phyloP scores from a whole-genome alignment of 352 stramenopile species.

The Phytopythium delawarense region DNA sequence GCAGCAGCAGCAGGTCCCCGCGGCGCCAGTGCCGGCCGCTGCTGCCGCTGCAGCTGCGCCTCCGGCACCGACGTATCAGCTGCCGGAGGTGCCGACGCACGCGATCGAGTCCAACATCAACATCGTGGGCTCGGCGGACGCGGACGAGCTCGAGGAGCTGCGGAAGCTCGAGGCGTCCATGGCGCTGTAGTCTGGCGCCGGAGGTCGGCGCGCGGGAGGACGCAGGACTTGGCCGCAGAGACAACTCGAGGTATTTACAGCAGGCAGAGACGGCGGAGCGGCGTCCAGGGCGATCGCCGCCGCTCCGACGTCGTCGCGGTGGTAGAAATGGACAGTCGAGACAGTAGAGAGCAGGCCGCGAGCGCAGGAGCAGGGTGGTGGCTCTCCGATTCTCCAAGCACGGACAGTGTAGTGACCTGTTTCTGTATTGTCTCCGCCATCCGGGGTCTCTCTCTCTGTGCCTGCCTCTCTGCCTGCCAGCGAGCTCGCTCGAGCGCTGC shows the following conservation, averaged over 20 bases:
- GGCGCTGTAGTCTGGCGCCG: constrained; percentile 42
- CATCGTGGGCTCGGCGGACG: constrained; percentile 61
- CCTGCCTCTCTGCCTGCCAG: background rate
- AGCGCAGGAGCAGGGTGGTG: too few relatives aligned
- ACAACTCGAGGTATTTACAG: too few relatives aligned
- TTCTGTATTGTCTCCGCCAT: background rate
- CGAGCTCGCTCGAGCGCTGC: background rate
- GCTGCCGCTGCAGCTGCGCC: constrained; percentile 14
- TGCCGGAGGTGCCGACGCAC: constrained; percentile 79
- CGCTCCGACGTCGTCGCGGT: too few relatives aligned
- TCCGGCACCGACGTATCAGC: constrained; percentile 43
- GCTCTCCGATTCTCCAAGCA: too few relatives aligned
- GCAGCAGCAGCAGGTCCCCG: constrained; percentile 3
- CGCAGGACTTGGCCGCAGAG: too few relatives aligned
- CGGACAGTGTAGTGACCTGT: background rate
- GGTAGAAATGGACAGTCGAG: too few relatives aligned
- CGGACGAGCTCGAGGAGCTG: constrained; percentile 82
- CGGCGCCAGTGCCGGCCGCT: constrained; percentile 19
- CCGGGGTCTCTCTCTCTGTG: background rate
- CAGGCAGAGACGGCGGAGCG: too few relatives aligned
- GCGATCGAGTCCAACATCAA: constrained; percentile 73
- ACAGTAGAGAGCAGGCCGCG: too few relatives aligned
- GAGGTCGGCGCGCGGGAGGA: too few relatives aligned
- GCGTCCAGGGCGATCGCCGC: too few relatives aligned
- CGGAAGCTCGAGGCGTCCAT: constrained; percentile 85